These are phyloP conservation scores for Pythium brassicae DNA, from an alignment of 352 stramenopile species.

Conservation along the genomic window DNA sequence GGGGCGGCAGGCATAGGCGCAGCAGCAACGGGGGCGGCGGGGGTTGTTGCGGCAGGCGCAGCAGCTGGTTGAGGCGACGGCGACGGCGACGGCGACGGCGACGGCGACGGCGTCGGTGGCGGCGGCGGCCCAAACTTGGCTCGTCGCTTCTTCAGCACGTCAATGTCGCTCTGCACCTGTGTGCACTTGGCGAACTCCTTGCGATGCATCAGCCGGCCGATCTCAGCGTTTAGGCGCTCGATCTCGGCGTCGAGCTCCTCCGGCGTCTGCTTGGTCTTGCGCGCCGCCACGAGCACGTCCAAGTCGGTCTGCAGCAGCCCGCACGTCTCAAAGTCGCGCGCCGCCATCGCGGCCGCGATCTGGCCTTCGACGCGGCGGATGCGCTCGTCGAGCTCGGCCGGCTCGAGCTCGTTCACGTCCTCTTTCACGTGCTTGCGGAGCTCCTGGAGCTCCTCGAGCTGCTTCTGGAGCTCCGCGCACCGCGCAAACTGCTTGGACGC, in stretches of 20 bases:
- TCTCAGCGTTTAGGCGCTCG: conserved; percentile 57
- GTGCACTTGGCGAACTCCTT: conserved; percentile 87
- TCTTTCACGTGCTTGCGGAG: conserved; percentile 74
- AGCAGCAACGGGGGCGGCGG: not conserved
- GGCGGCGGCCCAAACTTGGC: conserved; percentile 43
- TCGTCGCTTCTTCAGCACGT: conserved; percentile 66
- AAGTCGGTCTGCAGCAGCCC: conserved; percentile 63
- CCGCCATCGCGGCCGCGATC: conserved; percentile 74
- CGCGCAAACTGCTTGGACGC: conserved; percentile 76
- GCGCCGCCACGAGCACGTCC: conserved; percentile 57
- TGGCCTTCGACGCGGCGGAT: conserved; percentile 60
- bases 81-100: not conserved
- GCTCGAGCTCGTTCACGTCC: conserved; percentile 82
- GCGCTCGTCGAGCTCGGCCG: conserved; percentile 75
- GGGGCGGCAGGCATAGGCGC: not conserved
- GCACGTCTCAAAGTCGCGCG: conserved; percentile 78
- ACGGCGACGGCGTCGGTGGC: not conserved
- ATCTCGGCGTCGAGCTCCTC: conserved; percentile 83
- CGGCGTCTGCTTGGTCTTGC: conserved; percentile 85
- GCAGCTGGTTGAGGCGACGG: not conserved
- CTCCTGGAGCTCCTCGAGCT: conserved; percentile 75
- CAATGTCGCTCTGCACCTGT: conserved; percentile 81
- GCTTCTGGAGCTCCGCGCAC: conserved; percentile 78
- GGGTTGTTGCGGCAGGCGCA: not conserved
- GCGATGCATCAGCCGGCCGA: conserved; percentile 62